phyloP scores from a whole-genome alignment of 139 green algal species.

The Chlorella sp. region DNA sequence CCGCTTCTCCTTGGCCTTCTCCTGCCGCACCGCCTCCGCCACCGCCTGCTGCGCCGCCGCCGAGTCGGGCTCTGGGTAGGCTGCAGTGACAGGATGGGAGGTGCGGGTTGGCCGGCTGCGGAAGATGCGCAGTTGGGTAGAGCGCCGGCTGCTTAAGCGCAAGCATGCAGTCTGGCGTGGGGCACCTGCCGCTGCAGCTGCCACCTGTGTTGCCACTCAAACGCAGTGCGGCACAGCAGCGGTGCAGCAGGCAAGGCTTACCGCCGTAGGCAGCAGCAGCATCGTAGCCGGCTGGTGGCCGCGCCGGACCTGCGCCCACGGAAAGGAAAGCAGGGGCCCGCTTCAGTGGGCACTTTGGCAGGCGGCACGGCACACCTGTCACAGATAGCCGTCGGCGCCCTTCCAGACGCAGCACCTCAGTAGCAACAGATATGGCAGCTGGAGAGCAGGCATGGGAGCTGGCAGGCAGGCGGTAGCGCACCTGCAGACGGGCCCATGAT shows the following conservation, averaged over 20 bases:
- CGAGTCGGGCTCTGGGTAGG: not conserved
- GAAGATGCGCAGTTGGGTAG: not conserved
- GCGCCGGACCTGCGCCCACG: not conserved
- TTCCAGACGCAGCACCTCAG: not conserved
- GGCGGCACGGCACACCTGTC: too few species aligned
- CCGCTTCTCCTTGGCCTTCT: slow-evolving; percentile 15
- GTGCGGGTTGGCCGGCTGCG: too few species aligned
- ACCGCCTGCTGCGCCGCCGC: not conserved
- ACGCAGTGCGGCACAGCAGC: too few species aligned
- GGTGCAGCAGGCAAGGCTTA: not conserved
- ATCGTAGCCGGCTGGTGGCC: slow-evolving; percentile 13
- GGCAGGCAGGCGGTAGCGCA: not conserved
- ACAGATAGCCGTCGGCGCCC: not conserved
- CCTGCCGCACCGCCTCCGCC: not conserved
- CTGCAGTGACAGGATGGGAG: not conserved
- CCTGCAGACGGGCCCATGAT: not conserved
- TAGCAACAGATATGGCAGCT: not conserved
- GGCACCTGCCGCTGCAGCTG: too few species aligned
- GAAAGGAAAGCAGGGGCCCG: not conserved
- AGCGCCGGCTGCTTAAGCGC: too few species aligned
- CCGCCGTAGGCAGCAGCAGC: slow-evolving; percentile 2
- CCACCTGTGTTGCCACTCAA: too few species aligned
- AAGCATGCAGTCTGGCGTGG: too few species aligned
- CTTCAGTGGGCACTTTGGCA: too few species aligned
- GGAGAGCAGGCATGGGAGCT: not conserved